These are phyloP conservation scores for Apophysomyces ossiformis DNA, from an alignment of 371 early-diverging fungal genomes.

Conservation along the genomic window DNA sequence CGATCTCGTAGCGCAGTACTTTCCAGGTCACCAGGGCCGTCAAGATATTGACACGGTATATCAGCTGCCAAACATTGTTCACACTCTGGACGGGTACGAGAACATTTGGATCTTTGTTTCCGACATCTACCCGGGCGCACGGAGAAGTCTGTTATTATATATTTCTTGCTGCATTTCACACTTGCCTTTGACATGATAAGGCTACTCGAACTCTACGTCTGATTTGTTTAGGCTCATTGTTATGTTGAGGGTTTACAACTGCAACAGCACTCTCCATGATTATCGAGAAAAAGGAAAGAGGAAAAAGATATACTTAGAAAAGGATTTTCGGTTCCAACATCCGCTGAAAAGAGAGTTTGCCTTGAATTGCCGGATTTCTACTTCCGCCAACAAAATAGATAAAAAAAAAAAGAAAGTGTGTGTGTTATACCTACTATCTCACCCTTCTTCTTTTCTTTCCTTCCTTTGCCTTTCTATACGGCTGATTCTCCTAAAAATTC, in stretches of 20 bases:
- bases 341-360: slow-evolving; percentile 1
- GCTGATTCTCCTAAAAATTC: too few species aligned
- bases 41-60: slow-evolving; percentile 40
- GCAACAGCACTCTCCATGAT: not conserved
- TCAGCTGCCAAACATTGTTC: slow-evolving; percentile 43
- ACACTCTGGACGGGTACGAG: slow-evolving; percentile 45
- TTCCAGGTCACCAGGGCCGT: slow-evolving; percentile 52
- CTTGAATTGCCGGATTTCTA: slow-evolving; percentile 16
- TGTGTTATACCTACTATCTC: too few species aligned
- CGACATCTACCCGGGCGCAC: slow-evolving; percentile 36
- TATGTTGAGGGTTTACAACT: not conserved
- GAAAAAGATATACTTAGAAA: slow-evolving; percentile 4
- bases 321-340: too few species aligned
- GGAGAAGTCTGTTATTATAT: not conserved
- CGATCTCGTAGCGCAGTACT: slow-evolving; percentile 53
- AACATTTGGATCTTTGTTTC: slow-evolving; percentile 52
- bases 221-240: slow-evolving; percentile 21
- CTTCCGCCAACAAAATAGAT: not conserved
- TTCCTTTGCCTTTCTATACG: too few species aligned
- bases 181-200: slow-evolving; percentile 53
- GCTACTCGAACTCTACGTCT: slow-evolving; percentile 49
- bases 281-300: not conserved
- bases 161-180: not conserved
- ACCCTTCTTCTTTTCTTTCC: too few species aligned
- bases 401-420: too few species aligned